Evolutionary conservation across 257 asterid genomes (phyloP).

Genomic region (Solanum piurae): DNA sequence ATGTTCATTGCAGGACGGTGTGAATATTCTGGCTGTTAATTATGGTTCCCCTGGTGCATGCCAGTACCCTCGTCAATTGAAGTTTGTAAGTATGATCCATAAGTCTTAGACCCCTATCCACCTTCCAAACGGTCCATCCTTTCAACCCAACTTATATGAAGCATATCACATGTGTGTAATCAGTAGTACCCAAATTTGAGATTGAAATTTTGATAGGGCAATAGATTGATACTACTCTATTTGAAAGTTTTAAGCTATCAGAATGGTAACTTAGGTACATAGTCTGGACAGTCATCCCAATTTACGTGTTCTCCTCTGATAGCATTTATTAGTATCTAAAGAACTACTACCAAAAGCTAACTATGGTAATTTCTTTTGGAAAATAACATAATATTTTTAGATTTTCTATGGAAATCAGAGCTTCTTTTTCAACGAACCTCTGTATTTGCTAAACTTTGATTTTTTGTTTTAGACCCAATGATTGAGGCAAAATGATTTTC

Average conservation of each 20-base stretch:
- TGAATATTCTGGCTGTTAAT: conserved; percentile 74
- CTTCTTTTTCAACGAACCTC: background rate
- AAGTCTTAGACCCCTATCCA: background rate
- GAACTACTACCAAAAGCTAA: background rate
- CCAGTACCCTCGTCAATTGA: conserved; percentile 67
- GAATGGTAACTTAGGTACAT: background rate
- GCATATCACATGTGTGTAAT: background rate
- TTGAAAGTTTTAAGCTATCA: background rate
- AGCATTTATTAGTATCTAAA: background rate
- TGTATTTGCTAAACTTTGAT: background rate
- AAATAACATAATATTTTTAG: background rate
- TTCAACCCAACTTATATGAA: background rate
- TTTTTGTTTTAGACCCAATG: background rate
- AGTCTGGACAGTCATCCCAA: background rate
- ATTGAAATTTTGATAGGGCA: background rate
- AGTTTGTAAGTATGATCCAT: conserved; percentile 41
- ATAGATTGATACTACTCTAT: background rate
- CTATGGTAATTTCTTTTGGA: background rate
- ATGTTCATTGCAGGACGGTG: conserved; percentile 60
- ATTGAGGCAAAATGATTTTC: background rate
- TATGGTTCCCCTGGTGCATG: conserved; percentile 91
- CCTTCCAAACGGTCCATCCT: background rate
- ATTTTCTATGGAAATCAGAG: background rate
- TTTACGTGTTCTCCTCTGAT: background rate
- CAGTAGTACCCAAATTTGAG: background rate